A percentile compares a stretch with the other conserved stretches of the same genome.
Conservation (phyloP, 257 asterid species). For the Eucommia ulmoides region DNA sequence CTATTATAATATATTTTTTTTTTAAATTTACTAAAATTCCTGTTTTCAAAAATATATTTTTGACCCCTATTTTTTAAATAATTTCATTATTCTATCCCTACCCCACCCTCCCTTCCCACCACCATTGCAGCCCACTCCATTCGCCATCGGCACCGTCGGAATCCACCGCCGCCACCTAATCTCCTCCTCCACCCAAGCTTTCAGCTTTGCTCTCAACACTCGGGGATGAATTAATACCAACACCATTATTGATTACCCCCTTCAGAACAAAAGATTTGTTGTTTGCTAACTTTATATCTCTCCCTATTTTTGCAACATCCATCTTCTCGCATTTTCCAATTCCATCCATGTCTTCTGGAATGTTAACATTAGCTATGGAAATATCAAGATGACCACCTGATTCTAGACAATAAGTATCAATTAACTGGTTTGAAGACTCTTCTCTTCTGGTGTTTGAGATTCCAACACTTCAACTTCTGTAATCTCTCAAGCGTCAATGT, state of each 20-base stretch:
- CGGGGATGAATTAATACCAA: not conserved
- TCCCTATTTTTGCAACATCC: constrained; percentile 10
- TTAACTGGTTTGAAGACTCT: not conserved
- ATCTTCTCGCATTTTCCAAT: not conserved
- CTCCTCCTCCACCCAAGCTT: not conserved
- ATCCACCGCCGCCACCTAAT: not conserved
- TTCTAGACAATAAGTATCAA: not conserved
- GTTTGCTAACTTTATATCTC: constrained; percentile 10
- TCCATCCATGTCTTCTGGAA: constrained; percentile 7
- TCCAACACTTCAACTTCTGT: not conserved
- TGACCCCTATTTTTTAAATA: too few species aligned
- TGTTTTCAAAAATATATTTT: too few species aligned
- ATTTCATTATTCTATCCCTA: too few species aligned
- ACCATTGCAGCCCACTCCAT: too few species aligned
- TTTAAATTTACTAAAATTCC: too few species aligned
- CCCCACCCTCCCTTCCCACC: too few species aligned
- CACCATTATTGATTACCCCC: not conserved
- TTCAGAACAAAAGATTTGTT: not conserved
- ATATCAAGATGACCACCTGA: not conserved
- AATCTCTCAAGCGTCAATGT: not conserved
- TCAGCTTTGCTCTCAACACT: not conserved
- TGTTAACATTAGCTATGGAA: not conserved
- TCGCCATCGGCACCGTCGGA: too few species aligned
- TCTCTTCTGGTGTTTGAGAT: not conserved
- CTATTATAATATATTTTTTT: too few species aligned